Base-by-base conservation (phyloP, 2,329 filamentous ascomycete species). In the Bipolaris sorokiniana region DNA sequence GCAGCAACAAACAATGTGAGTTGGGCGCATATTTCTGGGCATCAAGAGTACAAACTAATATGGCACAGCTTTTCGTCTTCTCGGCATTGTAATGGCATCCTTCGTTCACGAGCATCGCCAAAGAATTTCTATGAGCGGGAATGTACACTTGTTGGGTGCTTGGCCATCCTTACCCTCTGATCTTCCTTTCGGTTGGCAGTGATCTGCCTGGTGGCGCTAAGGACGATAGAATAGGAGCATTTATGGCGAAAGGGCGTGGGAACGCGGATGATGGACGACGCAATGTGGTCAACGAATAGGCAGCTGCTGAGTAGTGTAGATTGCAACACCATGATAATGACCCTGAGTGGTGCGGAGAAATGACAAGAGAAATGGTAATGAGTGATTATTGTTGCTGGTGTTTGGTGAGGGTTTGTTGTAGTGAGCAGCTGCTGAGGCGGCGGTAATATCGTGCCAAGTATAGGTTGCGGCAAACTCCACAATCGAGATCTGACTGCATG, bases 1-100 rank as follows among this genome's bases (percentile, higher is more conserved):
- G 95, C 95, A 68, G 95, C 95, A 59, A 99, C 95, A 64, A 99
- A 99, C 84, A 99, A 99, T 80, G 95, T 98, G 81, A 90, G 94
- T 83, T 40, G 3, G 13, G 6, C 37, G 6, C 31, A 0, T 2
- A 0, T 2, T 7, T 26, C 44, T 34, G 20, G 3, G 22, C 13
- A 10, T 10, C 28, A 31, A 1, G 26, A 37, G 1, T 5, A 13
- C 18, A 2, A 23, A 16, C 63, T 67, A 53, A 66, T 58, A 40
- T n/a, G 23, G n/a, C 20, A n/a, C 66, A 83, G 81, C 80, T 83
- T 66, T 83, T 83, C 71, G 81, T 83, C 67, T 83, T 83, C 76
- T 83, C 81, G 57, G 81, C 81, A 68, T 78, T 83, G 73, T 83
- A 81, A 73, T 55, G 54, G 37, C 51, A 52, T 61, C 53, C 56